Conservation (phyloP, 2,329 filamentous ascomycete species). For the Fusarium devonianum region DNA sequence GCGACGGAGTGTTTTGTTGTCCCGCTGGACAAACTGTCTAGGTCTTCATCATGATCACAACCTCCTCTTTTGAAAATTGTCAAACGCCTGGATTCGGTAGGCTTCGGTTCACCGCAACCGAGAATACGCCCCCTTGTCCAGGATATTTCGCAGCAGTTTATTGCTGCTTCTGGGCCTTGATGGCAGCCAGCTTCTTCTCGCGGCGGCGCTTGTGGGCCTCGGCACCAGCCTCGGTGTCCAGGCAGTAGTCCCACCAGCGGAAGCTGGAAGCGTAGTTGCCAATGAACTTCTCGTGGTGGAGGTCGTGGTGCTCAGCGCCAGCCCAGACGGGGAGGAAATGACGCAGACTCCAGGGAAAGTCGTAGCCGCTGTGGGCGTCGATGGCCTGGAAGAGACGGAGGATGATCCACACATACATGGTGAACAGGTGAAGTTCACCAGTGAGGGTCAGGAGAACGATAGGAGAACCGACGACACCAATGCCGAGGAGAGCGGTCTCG, state of each 20-base stretch:
- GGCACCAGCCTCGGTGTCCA: constrained; percentile 92
- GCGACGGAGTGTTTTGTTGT: constrained; percentile 27
- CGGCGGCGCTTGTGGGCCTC: constrained; percentile 86
- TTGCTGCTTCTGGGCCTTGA: constrained; percentile 72
- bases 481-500: constrained; percentile 92
- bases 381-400: constrained; percentile 96
- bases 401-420: constrained; percentile 97
- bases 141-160: constrained; percentile 49
- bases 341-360: constrained; percentile 96
- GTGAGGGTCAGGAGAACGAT: constrained; percentile 85
- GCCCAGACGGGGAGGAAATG: constrained; percentile 98
- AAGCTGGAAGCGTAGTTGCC: constrained; percentile 98
- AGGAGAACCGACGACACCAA: constrained; percentile 83
- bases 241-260: constrained; percentile 96
- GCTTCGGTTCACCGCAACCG: constrained; percentile 39
- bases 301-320: constrained; percentile 93
- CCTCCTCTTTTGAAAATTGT: constrained; percentile 16
- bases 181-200: constrained; percentile 74
- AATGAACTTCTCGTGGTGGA: constrained; percentile 98
- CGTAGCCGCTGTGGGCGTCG: constrained; percentile 96
- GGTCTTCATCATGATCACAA: constrained; percentile 37
- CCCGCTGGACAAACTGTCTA: constrained; percentile 31
- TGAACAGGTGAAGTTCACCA: constrained; percentile 89
- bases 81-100: constrained; percentile 10
- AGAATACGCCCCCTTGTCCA: constrained; percentile 14